A percentile compares a stretch with the other conserved stretches of the same genome.
These are phyloP conservation scores for Nowakowskiella sp. DNA, from an alignment of 192 early-diverging fungal genomes.

Conservation along the genomic window DNA sequence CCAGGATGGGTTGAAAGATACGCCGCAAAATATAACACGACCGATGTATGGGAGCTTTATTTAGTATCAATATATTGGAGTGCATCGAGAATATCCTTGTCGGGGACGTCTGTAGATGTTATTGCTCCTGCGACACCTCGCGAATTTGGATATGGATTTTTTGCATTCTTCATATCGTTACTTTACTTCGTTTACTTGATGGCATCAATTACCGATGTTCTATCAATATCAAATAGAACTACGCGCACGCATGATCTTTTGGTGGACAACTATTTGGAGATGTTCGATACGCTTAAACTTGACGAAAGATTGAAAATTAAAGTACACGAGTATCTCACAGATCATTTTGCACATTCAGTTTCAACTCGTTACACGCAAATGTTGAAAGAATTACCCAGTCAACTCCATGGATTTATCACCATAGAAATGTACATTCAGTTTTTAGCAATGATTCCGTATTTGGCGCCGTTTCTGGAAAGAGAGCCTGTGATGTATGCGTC, in stretches of 20 bases:
- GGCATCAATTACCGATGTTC: slow-evolving; percentile 24
- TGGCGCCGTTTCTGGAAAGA: slow-evolving; percentile 36
- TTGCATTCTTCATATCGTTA: slow-evolving; percentile 32
- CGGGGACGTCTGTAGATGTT: slow-evolving; percentile 16
- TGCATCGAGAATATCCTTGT: slow-evolving; percentile 25
- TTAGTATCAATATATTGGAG: slow-evolving; percentile 33
- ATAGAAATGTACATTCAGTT: slow-evolving; percentile 43
- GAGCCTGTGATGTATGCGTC: slow-evolving; percentile 37
- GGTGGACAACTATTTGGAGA: slow-evolving; percentile 44
- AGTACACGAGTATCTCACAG: slow-evolving; percentile 29
- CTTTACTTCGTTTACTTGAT: slow-evolving; percentile 34
- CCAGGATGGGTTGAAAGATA: slow-evolving; percentile 34
- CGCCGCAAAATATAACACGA: slow-evolving; percentile 2
- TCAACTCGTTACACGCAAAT: slow-evolving; percentile 27
- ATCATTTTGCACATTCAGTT: slow-evolving; percentile 30
- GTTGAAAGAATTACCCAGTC: slow-evolving; percentile 30
- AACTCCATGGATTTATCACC: slow-evolving; percentile 41
- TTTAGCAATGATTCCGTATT: slow-evolving; percentile 34
- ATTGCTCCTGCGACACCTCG: slow-evolving; percentile 21
- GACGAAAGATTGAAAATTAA: slow-evolving; percentile 34
- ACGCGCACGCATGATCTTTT: slow-evolving; percentile 31
- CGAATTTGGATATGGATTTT: slow-evolving; percentile 31
- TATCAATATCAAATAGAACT: slow-evolving; percentile 16
- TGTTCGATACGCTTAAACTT: slow-evolving; percentile 40
- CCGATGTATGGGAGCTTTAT: slow-evolving; percentile 25